Conservation (phyloP, 768 basidiomycete species). For the Agrocybe praecox region DNA sequence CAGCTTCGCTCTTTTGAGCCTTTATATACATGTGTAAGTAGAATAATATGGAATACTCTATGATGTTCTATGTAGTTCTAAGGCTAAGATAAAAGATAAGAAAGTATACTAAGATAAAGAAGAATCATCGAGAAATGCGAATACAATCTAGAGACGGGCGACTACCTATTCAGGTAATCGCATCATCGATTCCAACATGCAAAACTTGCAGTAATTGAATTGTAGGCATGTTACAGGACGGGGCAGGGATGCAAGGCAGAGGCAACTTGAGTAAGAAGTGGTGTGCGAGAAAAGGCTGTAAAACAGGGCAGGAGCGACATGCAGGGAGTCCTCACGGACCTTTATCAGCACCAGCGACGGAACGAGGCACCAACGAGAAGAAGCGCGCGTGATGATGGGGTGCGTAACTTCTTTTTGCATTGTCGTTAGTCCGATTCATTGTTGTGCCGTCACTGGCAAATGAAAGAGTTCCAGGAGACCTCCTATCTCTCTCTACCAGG, state of each 20-base stretch:
- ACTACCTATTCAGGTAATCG: too few relatives aligned
- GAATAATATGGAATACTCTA: too few relatives aligned
- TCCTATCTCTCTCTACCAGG: background rate
- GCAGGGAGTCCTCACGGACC: background rate
- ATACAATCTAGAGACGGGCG: too few relatives aligned
- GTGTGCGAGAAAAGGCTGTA: background rate
- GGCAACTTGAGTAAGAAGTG: background rate
- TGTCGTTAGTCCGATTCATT: background rate
- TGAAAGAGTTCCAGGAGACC: background rate
- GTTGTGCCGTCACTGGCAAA: background rate
- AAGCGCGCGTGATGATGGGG: background rate
- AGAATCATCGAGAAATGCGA: too few relatives aligned
- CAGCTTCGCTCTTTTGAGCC: too few relatives aligned
- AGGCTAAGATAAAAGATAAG: too few relatives aligned
- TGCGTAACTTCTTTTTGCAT: background rate
- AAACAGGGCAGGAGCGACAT: background rate
- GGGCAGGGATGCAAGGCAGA: background rate
- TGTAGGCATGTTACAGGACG: background rate
- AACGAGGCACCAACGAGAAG: background rate
- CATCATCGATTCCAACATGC: too few relatives aligned
- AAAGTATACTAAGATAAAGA: too few relatives aligned
- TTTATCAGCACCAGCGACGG: background rate
- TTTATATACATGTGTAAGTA: too few relatives aligned
- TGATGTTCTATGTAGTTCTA: too few relatives aligned
- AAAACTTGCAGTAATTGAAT: constrained; percentile 4